Conservation (phyloP, 306 rosid genomes). For the Quercus cerris region DNA sequence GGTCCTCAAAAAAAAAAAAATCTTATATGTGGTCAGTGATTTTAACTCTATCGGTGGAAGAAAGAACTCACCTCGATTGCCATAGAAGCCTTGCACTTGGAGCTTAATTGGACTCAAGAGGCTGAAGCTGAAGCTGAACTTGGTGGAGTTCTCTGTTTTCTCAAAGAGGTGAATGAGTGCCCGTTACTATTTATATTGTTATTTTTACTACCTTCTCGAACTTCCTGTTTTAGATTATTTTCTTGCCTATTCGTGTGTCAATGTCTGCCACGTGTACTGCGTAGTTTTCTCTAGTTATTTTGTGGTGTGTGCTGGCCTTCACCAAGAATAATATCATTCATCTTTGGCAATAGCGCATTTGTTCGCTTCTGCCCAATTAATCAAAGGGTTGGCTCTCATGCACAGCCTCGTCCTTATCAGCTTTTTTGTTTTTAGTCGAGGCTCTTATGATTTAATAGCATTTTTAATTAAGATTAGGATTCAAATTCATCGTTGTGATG, state of each 20-base stretch:
- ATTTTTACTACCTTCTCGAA: not conserved
- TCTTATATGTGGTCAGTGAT: not conserved
- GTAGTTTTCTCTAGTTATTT: not conserved
- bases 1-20: too few species aligned
- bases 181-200: not conserved
- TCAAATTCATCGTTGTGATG: too few species aligned
- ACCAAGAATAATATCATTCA: not conserved
- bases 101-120: not conserved
- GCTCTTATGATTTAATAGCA: too few species aligned
- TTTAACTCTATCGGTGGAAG: not conserved
- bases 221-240: not conserved
- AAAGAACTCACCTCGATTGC: conserved; percentile 57
- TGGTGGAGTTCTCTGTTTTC: not conserved
- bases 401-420: too few species aligned
- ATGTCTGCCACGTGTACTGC: conserved; percentile 10
- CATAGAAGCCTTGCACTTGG: conserved; percentile 26
- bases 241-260: not conserved
- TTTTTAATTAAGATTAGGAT: too few species aligned
- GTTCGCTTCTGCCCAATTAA: too few species aligned
- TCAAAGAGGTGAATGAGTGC: not conserved
- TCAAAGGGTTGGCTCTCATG: too few species aligned
- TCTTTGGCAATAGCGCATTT: not conserved
- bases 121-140: not conserved
- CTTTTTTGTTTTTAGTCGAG: too few species aligned
- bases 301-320: conserved; percentile 13